Conservation (phyloP, 2,329 filamentous ascomycete species). For the Epichloe hybrida region DNA sequence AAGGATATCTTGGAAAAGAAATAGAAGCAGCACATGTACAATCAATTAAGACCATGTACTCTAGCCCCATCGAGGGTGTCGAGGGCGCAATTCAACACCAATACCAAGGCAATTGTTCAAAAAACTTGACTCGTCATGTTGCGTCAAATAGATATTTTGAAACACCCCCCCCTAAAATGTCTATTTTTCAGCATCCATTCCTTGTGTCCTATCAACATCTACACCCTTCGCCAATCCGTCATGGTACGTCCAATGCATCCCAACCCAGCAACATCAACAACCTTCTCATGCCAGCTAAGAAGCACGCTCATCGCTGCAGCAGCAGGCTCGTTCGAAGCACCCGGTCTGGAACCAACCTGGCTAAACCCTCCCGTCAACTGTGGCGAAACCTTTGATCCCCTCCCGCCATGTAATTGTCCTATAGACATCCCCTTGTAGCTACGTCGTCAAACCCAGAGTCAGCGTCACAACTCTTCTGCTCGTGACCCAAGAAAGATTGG, state of each 20-base stretch:
- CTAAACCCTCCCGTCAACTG: conserved; percentile 70
- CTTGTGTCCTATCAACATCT: conserved; percentile 3
- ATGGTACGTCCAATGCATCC: conserved; percentile 89
- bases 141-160: not conserved
- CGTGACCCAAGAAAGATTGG: no score
- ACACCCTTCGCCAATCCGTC: conserved; percentile 80
- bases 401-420: conserved; percentile 21
- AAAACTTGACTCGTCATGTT: not conserved
- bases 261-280: conserved; percentile 83
- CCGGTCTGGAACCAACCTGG: conserved; percentile 52
- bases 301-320: conserved; percentile 91
- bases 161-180: no score
- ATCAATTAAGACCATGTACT: not conserved
- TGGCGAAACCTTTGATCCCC: conserved; percentile 39
- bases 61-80: no score
- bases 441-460: not conserved
- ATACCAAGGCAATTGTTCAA: not conserved
- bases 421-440: conserved; percentile 84
- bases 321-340: conserved; percentile 48
- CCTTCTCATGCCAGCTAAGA: conserved; percentile 97
- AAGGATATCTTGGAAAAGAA: conserved; percentile 59
- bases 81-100: not conserved
- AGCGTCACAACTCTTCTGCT: not conserved
- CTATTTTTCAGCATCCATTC: not conserved
- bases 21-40: conserved; percentile 10